phyloP scores from a whole-genome alignment of 2,329 filamentous ascomycete species.

The Ascochyta rabiei region DNA sequence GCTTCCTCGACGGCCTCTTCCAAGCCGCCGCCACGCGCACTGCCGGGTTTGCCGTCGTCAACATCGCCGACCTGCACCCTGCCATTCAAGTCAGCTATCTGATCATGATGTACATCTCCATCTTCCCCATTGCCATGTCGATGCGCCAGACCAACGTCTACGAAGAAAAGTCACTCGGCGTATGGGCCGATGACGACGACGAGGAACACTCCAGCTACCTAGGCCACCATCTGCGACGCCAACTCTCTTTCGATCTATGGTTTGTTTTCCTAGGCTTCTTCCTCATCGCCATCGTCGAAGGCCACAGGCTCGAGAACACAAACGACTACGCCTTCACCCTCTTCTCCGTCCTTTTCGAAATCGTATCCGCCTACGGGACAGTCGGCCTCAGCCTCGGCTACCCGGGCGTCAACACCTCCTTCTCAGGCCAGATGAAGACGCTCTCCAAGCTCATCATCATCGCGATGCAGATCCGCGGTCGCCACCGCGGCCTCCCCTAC shows the following conservation, averaged over 20 bases:
- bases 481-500: constrained; percentile 69
- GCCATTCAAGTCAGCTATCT: constrained; percentile 93
- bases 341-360: constrained; percentile 54
- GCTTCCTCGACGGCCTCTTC: constrained; percentile 86
- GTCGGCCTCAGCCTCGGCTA: constrained; percentile 91
- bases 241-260: constrained; percentile 97
- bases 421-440: constrained; percentile 79
- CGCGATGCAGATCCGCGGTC: constrained; percentile 69
- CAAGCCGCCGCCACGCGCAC: constrained; percentile 89
- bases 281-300: constrained; percentile 89
- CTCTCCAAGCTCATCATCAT: constrained; percentile 71
- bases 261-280: constrained; percentile 95
- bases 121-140: constrained; percentile 95
- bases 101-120: constrained; percentile 99
- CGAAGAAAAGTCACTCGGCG: constrained; percentile 84
- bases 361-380: constrained; percentile 68
- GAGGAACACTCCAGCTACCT: constrained; percentile 78
- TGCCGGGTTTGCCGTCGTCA: constrained; percentile 85
- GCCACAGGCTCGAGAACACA: constrained; percentile 67
- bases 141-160: constrained; percentile 95
- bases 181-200: constrained; percentile 63
- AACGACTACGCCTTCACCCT: constrained; percentile 60
- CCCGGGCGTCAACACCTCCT: constrained; percentile 73
- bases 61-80: constrained; percentile 78
- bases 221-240: constrained; percentile 85